These are phyloP conservation scores for Apostasia ramifera DNA, from an alignment of 106 monocot species.

Conservation along the genomic window DNA sequence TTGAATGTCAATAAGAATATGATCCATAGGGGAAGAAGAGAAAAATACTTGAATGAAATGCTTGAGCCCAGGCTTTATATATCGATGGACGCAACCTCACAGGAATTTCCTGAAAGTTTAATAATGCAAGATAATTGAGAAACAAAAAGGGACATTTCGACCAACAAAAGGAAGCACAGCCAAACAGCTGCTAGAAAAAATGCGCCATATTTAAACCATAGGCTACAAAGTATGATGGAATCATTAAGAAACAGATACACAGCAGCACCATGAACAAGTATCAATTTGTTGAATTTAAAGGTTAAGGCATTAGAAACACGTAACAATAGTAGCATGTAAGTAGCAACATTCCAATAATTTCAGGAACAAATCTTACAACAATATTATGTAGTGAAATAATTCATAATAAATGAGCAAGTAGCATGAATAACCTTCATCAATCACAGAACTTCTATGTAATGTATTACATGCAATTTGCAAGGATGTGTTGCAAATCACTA, in stretches of 20 bases:
- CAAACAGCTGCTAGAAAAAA: not conserved
- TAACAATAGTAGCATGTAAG: too few species aligned
- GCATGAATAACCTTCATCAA: too few species aligned
- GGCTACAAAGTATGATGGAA: not conserved
- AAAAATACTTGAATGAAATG: conserved; percentile 77
- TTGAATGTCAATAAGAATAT: too few species aligned
- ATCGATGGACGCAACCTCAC: conserved; percentile 50
- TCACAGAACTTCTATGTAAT: too few species aligned
- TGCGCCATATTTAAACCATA: not conserved
- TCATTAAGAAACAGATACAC: not conserved
- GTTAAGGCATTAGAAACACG: not conserved
- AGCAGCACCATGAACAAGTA: not conserved
- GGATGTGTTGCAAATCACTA: too few species aligned
- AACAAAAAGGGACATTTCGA: not conserved
- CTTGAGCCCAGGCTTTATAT: conserved; percentile 89
- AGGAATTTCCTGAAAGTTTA: conserved; percentile 61
- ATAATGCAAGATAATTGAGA: too few species aligned
- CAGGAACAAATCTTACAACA: not conserved
- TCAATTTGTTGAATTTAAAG: not conserved
- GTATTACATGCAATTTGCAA: too few species aligned
- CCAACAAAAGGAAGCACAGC: not conserved
- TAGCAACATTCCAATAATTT: not conserved
- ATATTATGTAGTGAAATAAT: too few species aligned
- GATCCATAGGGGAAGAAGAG: not conserved
- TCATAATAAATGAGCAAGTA: too few species aligned